Evolutionary conservation across 257 asterid species (phyloP), one percentile per base, ranked within the genome.

Genomic region (Verbena officinalis): DNA sequence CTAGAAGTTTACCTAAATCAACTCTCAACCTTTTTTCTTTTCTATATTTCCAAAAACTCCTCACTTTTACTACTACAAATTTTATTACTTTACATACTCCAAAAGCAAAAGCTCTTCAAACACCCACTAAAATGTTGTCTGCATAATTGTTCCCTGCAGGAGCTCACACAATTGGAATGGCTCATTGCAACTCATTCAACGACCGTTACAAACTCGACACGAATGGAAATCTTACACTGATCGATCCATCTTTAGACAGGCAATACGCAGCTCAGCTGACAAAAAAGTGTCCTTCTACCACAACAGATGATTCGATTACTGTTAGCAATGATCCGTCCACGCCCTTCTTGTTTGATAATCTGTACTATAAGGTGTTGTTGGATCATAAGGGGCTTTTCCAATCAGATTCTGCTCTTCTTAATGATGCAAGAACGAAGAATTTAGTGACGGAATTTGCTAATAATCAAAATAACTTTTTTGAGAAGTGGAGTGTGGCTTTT

Each of bases 101-200:
- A n/a, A n/a, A n/a, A n/a, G n/a, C n/a, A n/a, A n/a, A n/a, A n/a
- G n/a, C n/a, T n/a, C n/a, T n/a, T n/a, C n/a, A n/a, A n/a, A n/a
- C n/a, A n/a, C n/a, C n/a, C n/a, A n/a, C n/a, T n/a, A n/a, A n/a
- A 2, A 27, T 27, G 5, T 27, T 2, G 45, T 3, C 5, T 14
- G 17, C 48, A n/a, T 15, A 34, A 19, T 58, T 13, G 53, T 13
- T 68, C 11, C 4, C 27, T 67, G 70, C 80, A 89, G 97, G 97
- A 15, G 95, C 91, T 7, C 95, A 84, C 80, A 83, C 97, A 1
- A 89, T 89, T 20, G 97, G 97, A 64, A 67, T 76, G 48, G 89
- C 95, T 0, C 95, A 89, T 64, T 89, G 95, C 84, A 81, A 59
- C 72, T 77, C 91, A 14, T 89, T 89, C 71, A 85, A 76, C 59